phyloP scores from a whole-genome alignment of 441 rosid species.

The Mallotus japonicus region DNA sequence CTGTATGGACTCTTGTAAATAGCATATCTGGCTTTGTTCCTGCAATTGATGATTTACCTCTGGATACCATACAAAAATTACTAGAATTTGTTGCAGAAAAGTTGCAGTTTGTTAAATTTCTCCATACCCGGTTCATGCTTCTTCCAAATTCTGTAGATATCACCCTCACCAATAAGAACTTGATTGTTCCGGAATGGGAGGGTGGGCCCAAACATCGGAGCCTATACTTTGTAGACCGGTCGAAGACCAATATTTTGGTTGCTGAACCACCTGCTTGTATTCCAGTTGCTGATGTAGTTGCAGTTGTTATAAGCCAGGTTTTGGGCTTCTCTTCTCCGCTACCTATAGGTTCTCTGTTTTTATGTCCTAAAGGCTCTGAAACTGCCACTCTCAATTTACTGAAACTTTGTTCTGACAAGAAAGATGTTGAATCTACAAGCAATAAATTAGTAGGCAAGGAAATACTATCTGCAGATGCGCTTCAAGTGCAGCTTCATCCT shows the following conservation, averaged over 20 bases:
- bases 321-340: slow-evolving; percentile 68
- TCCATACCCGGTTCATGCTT: slow-evolving; percentile 77
- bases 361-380: slow-evolving; percentile 84
- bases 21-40: slow-evolving; percentile 38
- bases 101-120: slow-evolving; percentile 70
- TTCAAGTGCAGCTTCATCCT: slow-evolving; percentile 89
- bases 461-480: slow-evolving; percentile 79
- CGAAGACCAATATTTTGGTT: slow-evolving; percentile 58
- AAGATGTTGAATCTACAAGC: slow-evolving; percentile 44
- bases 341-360: slow-evolving; percentile 76
- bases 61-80: slow-evolving; percentile 48
- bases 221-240: slow-evolving; percentile 61
- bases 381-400: slow-evolving; percentile 52
- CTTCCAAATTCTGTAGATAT: slow-evolving; percentile 67
- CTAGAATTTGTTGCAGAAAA: slow-evolving; percentile 61
- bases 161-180: slow-evolving; percentile 55
- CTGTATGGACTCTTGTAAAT: slow-evolving; percentile 64
- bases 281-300: slow-evolving; percentile 72
- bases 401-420: slow-evolving; percentile 57
- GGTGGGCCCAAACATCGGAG: slow-evolving; percentile 57
- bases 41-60: slow-evolving; percentile 35
- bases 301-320: slow-evolving; percentile 81
- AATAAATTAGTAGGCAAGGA: slow-evolving; percentile 67
- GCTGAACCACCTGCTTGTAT: slow-evolving; percentile 85
- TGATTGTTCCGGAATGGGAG: slow-evolving; percentile 69